Conservation (phyloP, 352 stramenopile species). For the Globisporangium cederbergense region DNA sequence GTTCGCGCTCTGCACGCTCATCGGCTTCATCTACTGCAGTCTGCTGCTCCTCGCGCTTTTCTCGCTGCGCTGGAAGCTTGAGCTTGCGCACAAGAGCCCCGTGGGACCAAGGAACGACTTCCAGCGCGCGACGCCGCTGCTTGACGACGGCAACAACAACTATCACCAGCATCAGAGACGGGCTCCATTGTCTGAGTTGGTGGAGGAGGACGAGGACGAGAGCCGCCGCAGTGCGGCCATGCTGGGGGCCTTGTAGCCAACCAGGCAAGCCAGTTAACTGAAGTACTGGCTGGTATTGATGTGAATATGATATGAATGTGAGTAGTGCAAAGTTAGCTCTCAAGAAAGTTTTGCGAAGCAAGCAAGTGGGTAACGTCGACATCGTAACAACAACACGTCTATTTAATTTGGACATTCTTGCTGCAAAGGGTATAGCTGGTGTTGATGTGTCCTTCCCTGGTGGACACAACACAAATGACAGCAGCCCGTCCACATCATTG, state of each 20-base stretch:
- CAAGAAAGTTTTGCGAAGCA: not conserved
- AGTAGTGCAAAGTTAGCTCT: not conserved
- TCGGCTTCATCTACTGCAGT: constrained; percentile 47
- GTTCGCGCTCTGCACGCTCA: constrained; percentile 36
- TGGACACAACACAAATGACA: not conserved
- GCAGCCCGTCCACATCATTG: too few relatives aligned
- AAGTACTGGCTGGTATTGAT: not conserved
- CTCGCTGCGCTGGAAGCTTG: constrained; percentile 35
- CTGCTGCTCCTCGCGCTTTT: constrained; percentile 43
- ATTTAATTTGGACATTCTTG: constrained; percentile 6
- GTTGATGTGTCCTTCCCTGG: not conserved
- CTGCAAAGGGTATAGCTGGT: not conserved
- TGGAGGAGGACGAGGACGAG: not conserved
- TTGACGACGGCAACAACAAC: not conserved
- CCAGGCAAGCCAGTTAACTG: too few relatives aligned
- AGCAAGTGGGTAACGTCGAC: not conserved
- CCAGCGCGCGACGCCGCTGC: not conserved
- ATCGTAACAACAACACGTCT: not conserved
- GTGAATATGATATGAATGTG: constrained; percentile 1
- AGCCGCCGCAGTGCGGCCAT: not conserved
- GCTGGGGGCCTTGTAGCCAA: not conserved
- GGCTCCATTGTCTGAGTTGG: not conserved
- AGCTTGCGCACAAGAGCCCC: constrained; percentile 9
- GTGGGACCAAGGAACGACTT: constrained; percentile 2
- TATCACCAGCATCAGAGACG: not conserved